Percentiles rank a stretch among this genome's conserved stretches.
phyloP scores from a whole-genome alignment of 140 eudicot species.

The Ambrosia hybrid region DNA sequence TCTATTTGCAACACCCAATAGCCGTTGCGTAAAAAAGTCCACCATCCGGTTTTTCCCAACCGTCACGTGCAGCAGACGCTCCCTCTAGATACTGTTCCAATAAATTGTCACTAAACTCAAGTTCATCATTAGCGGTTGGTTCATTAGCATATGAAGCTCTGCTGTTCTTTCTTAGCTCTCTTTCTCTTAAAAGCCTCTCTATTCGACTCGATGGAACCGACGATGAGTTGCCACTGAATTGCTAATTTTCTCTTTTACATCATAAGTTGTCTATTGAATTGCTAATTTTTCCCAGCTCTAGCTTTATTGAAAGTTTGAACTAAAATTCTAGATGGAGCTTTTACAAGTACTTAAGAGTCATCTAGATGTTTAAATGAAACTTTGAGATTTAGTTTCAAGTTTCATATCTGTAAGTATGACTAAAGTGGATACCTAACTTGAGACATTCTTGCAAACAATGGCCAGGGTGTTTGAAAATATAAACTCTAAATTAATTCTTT shows the following conservation, averaged over 20 bases:
- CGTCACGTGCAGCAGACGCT: constrained; percentile 64
- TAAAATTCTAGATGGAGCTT: too few relatives aligned
- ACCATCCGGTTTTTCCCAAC: constrained; percentile 37
- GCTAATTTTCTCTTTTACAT: too few relatives aligned
- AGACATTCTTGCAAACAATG: neutral
- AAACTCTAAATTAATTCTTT: neutral
- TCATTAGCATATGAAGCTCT: constrained; percentile 50
- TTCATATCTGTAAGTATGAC: neutral
- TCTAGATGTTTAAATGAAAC: constrained; percentile 17
- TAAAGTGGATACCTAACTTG: neutral
- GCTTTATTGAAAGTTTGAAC: too few relatives aligned
- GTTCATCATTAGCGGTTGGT: constrained; percentile 26
- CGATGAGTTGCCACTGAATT: constrained; percentile 21
- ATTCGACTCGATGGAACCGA: constrained; percentile 55
- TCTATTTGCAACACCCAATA: constrained; percentile 90
- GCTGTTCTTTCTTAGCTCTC: constrained; percentile 60
- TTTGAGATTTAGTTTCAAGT: neutral
- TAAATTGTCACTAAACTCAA: constrained; percentile 40
- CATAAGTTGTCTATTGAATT: too few relatives aligned
- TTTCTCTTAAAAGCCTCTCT: constrained; percentile 67
- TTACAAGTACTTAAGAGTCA: neutral
- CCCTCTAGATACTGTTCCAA: constrained; percentile 70
- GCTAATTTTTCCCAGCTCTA: too few relatives aligned
- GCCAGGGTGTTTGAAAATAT: neutral
- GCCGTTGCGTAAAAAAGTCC: constrained; percentile 58